Percentiles rank a stretch among this genome's conserved stretches.
Conservation (phyloP, 306 rosid genomes). For the Comarum palustre region DNA sequence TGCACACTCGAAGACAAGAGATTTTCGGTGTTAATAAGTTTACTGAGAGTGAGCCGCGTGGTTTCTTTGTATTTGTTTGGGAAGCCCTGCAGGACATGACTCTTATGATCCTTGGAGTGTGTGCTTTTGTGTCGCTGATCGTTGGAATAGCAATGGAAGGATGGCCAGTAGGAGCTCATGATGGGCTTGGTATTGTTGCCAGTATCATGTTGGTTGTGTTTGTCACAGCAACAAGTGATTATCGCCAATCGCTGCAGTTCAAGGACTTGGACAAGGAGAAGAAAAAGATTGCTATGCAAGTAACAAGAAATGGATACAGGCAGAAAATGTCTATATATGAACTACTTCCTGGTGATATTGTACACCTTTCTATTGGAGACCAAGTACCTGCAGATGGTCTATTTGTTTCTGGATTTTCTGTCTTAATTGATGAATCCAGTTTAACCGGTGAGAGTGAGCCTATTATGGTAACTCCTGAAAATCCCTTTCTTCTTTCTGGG, state of each 20-base stretch:
- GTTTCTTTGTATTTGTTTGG: conserved; percentile 91
- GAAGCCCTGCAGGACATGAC: conserved; percentile 99
- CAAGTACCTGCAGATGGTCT: conserved; percentile 96
- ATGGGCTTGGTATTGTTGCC: conserved; percentile 94
- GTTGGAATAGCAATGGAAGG: conserved; percentile 89
- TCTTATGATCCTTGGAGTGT: conserved; percentile 85
- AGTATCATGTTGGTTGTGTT: conserved; percentile 88
- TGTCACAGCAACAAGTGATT: conserved; percentile 93
- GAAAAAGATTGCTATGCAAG: conserved; percentile 83
- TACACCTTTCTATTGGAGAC: conserved; percentile 83
- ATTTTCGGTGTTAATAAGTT: conserved; percentile 78
- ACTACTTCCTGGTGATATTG: conserved; percentile 90
- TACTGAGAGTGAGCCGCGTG: conserved; percentile 54
- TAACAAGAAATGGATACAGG: conserved; percentile 79
- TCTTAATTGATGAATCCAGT: conserved; percentile 84
- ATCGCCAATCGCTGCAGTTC: conserved; percentile 88
- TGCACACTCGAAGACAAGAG: conserved; percentile 43
- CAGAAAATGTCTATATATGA: conserved; percentile 93
- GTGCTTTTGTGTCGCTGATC: conserved; percentile 75
- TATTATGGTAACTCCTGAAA: conserved; percentile 58
- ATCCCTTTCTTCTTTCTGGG: conserved; percentile 89
- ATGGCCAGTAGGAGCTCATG: conserved; percentile 93
- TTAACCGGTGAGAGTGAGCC: conserved; percentile 98
- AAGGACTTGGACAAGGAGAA: conserved; percentile 97
- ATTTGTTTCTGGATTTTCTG: conserved; percentile 78